Evolutionary conservation across 2,329 filamentous ascomycete genomes (phyloP).

Genomic region (Aureobasidium musti): DNA sequence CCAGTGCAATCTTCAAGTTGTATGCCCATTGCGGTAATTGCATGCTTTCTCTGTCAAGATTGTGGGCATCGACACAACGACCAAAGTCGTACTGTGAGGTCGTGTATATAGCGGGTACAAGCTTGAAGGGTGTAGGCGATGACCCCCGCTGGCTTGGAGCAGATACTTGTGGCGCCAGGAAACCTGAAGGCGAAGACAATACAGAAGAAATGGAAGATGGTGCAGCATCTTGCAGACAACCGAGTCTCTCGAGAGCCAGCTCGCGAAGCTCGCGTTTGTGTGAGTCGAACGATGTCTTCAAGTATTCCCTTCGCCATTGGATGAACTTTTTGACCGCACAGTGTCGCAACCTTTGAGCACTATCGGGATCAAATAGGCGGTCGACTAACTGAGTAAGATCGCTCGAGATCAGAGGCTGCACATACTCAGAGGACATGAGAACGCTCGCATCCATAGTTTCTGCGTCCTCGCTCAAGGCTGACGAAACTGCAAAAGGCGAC

Average conservation of each 20-base stretch:
- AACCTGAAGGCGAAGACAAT: slow-evolving; percentile 35
- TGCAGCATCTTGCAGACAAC: slow-evolving; percentile 17
- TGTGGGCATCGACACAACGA: neutral
- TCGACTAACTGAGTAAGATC: slow-evolving; percentile 72
- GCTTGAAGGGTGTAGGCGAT: slow-evolving; percentile 1
- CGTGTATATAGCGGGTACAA: slow-evolving; percentile 11
- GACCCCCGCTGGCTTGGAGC: slow-evolving; percentile 20
- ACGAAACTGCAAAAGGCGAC: slow-evolving; percentile 73
- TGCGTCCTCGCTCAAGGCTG: slow-evolving; percentile 66
- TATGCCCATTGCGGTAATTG: slow-evolving; percentile 71
- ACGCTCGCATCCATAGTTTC: slow-evolving; percentile 91
- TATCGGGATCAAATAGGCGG: slow-evolving; percentile 74
- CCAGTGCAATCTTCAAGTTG: slow-evolving; percentile 74
- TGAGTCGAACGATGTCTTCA: slow-evolving; percentile 35
- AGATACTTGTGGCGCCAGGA: slow-evolving; percentile 27
- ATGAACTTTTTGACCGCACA: slow-evolving; percentile 79
- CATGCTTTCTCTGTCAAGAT: neutral
- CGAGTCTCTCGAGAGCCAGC: slow-evolving; percentile 38
- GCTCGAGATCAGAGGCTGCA: slow-evolving; percentile 74
- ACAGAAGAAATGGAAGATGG: slow-evolving; percentile 29
- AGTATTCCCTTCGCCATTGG: slow-evolving; percentile 59
- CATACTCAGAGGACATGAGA: slow-evolving; percentile 88
- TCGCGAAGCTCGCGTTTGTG: slow-evolving; percentile 34
- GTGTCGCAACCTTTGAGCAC: slow-evolving; percentile 78
- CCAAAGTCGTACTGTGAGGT: slow-evolving; percentile 16